A percentile compares a stretch with the other conserved stretches of the same genome.
phyloP scores from a whole-genome alignment of 768 basidiomycete genomes.

The Leccinum sublutescens region DNA sequence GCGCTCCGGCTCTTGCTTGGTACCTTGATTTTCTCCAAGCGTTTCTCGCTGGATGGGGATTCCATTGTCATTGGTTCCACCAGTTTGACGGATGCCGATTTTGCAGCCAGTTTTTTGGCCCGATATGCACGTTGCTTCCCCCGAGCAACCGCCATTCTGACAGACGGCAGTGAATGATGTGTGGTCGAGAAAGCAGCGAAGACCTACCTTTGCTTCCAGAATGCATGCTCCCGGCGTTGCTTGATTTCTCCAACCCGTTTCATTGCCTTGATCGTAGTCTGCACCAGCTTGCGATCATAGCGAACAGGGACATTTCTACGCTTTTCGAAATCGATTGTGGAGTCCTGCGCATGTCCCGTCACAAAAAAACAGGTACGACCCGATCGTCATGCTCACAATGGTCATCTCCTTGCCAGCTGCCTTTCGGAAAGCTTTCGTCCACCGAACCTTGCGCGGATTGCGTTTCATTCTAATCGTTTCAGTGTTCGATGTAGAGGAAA shows the following conservation, averaged over 20 bases:
- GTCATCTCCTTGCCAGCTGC: conserved; percentile 99
- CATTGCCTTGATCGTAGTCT: conserved; percentile 95
- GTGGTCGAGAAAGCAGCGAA: neutral
- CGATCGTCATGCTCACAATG: conserved; percentile 58
- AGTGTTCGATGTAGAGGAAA: conserved; percentile 1
- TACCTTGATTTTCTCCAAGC: conserved; percentile 79
- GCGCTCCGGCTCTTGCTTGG: conserved; percentile 62
- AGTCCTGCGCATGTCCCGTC: conserved; percentile 62
- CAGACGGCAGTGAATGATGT: neutral
- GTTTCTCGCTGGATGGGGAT: conserved; percentile 45
- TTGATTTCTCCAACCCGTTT: conserved; percentile 93
- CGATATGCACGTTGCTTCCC: conserved; percentile 77
- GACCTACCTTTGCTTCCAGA: conserved; percentile 90
- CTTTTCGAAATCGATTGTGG: conserved; percentile 99
- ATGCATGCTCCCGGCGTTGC: conserved; percentile 83
- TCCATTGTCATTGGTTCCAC: conserved; percentile 57
- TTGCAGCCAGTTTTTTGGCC: conserved; percentile 57
- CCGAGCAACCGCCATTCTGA: conserved; percentile 80
- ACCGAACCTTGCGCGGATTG: conserved; percentile 96
- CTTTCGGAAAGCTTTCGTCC: conserved; percentile 99
- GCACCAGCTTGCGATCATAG: conserved; percentile 91
- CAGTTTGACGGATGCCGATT: conserved; percentile 56
- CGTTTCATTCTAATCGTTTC: conserved; percentile 83
- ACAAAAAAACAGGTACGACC: neutral
- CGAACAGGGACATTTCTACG: conserved; percentile 95